Conservation (phyloP, 78 protist species). For the Mastigamoeba balamuthi region DNA sequence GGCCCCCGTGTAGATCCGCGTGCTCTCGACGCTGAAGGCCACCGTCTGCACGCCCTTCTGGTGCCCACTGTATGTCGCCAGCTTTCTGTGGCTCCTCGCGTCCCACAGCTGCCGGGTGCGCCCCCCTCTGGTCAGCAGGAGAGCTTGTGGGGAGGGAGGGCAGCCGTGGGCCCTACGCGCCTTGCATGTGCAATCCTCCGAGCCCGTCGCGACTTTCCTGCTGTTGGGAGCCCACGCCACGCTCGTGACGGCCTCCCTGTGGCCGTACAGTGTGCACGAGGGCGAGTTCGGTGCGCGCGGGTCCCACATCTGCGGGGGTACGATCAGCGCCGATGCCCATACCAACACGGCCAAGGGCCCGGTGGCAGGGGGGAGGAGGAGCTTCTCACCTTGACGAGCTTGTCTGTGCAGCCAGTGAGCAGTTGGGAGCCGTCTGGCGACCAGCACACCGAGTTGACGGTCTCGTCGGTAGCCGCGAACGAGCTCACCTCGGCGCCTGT, state of each 20-base stretch:
- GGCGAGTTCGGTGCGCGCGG: not conserved
- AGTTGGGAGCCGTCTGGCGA: not conserved
- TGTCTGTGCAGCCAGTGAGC: not conserved
- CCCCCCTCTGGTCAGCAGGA: no score
- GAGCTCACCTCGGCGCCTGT: not conserved
- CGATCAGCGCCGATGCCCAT: no score
- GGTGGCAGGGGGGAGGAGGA: not conserved
- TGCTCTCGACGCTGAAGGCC: not conserved
- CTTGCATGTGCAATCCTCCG: not conserved
- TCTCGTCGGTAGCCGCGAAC: not conserved
- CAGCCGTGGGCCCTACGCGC: not conserved
- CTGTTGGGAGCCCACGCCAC: not conserved
- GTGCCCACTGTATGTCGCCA: not conserved
- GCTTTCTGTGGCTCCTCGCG: not conserved
- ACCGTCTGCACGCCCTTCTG: not conserved
- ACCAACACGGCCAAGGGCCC: not conserved
- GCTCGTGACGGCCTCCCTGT: not conserved
- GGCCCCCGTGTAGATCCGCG: not conserved
- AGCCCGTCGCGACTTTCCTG: not conserved
- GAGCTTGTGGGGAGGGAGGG: not conserved
- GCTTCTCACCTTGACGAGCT: not conserved
- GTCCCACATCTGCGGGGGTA: no score
- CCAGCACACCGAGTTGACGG: not conserved
- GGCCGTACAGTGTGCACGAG: not conserved
- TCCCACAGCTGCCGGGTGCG: not conserved